phyloP scores from a whole-genome alignment of 176 grass and related monocot species.

The Triticum turgidum region DNA sequence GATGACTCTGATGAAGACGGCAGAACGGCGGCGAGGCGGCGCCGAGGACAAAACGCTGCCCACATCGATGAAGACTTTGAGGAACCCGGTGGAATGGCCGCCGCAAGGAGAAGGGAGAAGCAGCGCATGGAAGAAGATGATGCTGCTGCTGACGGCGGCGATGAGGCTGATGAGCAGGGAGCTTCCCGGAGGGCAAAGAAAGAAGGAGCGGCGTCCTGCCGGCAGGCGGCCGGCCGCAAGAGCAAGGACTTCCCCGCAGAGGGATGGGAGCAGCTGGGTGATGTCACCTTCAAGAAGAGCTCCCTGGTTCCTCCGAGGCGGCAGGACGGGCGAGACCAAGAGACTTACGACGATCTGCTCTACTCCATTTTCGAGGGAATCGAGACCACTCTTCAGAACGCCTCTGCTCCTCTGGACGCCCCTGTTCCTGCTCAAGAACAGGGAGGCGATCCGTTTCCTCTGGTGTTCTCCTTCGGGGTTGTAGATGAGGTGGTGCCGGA shows the following conservation, averaged over 20 bases:
- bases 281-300: slow-evolving; percentile 23
- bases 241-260: not conserved
- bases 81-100: not conserved
- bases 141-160: not conserved
- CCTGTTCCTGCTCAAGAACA: not conserved
- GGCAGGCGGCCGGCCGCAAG: not conserved
- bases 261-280: slow-evolving; percentile 11
- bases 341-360: slow-evolving; percentile 25
- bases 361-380: slow-evolving; percentile 26
- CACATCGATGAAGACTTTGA: not conserved
- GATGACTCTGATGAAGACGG: not conserved
- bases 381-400: slow-evolving; percentile 14
- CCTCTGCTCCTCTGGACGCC: not conserved
- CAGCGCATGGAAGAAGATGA: not conserved
- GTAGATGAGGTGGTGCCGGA: not conserved
- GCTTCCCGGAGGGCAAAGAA: slow-evolving; percentile 11
- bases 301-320: not conserved
- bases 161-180: not conserved
- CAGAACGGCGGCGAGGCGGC: too few relatives aligned
- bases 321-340: not conserved
- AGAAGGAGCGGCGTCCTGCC: not conserved
- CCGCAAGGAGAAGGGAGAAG: not conserved
- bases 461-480: slow-evolving; percentile 37
- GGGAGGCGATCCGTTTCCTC: not conserved
- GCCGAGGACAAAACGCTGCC: too few relatives aligned